Base-by-base conservation (phyloP, 1,284 basidiomycete genomes). In the Ceratobasidium sp. region DNA sequence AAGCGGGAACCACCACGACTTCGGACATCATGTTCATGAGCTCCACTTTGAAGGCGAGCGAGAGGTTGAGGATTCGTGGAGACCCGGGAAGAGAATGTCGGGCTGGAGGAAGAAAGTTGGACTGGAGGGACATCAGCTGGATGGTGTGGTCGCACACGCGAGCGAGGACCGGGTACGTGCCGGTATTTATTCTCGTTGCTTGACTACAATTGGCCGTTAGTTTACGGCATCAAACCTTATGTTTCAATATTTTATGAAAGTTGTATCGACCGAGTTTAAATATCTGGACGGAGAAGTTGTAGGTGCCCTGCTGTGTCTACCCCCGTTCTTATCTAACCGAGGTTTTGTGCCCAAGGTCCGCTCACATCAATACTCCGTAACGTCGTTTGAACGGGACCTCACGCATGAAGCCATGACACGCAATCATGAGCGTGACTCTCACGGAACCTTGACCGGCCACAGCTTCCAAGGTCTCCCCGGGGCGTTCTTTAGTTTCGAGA, bases 181-280 rank as follows among this genome's bases (percentile, higher is more conserved):
- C 64, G 19, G 31, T 8, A 71, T 34, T 68, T 14, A 37, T 9
- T 72, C 69, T 54, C 41, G 58, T 73, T 11, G 8, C 22, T 31
- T 51, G 87, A 92, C 77, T 95, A 93, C 81, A 41, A 37, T 22
- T 71, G 58, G 37, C 69, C 74, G 48, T 24, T 78, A 92, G 89
- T 91, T 91, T 1, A 82, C 80, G 76, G 88, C 89, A 82, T 83
- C 91, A 37, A 87, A 93, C 77, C 95, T 93, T 81, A 95, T 96
- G 94, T 96, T 94, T 87, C 94, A 95, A 80, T 97, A 98, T 83
- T 98, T 98, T 88, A 86, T 98, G 81, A 99, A 99, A 82, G 96
- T 98, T 58, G 96, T 98, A 43, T 95, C 94, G 7, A 98, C 95
- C 0, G 90, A 92, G 80, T 98, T 97, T 84, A 87, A 89, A 76